Percentiles rank a stretch among this genome's conserved stretches.
These are phyloP conservation scores for Aspergillus sp. DNA, from an alignment of 2,329 filamentous ascomycete species.

Conservation along the genomic window DNA sequence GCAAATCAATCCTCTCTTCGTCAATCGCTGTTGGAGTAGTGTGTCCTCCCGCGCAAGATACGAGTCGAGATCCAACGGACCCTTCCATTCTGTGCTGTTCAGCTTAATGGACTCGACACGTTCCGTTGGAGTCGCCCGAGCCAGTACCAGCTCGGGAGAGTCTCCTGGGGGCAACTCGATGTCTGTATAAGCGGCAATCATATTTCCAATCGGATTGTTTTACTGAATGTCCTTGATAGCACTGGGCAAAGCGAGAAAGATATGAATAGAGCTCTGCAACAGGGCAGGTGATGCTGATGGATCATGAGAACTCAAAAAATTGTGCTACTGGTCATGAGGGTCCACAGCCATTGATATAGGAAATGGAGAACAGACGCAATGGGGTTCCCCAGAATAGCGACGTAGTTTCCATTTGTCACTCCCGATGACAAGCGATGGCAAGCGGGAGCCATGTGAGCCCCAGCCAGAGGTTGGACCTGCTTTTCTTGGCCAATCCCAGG, in stretches of 20 bases:
- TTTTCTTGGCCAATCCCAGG: conserved; percentile 12
- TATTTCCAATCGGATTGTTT: conserved; percentile 16
- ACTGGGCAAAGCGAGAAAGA: neutral
- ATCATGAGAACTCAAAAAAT: neutral
- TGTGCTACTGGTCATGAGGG: neutral
- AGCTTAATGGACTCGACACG: conserved; percentile 51
- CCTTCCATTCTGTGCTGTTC: conserved; percentile 60
- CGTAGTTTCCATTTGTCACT: conserved; percentile 31
- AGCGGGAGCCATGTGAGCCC: conserved; percentile 23
- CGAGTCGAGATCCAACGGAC: conserved; percentile 53
- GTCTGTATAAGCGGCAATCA: conserved; percentile 32
- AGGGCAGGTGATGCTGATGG: neutral
- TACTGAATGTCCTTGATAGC: neutral
- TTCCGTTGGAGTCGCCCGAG: conserved; percentile 56
- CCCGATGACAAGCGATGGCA: conserved; percentile 36
- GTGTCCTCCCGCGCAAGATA: conserved; percentile 60
- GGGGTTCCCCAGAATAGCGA: neutral
- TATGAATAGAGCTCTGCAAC: neutral
- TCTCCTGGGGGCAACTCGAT: conserved; percentile 47
- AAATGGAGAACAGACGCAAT: neutral
- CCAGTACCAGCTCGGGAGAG: conserved; percentile 54
- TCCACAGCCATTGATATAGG: neutral
- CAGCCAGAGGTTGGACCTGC: conserved; percentile 18
- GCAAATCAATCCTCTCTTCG: conserved; percentile 56
- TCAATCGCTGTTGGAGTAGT: conserved; percentile 53